Conservation (phyloP, 495 filamentous ascomycete species). For the Bombardia bombarda region DNA sequence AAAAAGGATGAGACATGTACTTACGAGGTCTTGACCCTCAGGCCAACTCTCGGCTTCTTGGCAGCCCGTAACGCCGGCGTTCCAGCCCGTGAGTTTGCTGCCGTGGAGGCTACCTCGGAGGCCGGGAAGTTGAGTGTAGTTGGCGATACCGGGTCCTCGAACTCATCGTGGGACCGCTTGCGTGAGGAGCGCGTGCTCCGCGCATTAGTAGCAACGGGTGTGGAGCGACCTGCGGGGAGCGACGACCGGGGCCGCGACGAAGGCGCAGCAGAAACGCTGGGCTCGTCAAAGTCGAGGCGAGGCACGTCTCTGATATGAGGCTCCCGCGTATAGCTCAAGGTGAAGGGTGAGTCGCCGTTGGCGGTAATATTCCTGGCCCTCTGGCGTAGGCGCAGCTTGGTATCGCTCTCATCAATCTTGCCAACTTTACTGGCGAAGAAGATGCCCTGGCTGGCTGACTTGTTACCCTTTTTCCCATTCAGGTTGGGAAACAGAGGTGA, state of each 20-base stretch:
- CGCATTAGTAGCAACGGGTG: slow-evolving; percentile 16
- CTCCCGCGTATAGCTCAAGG: slow-evolving; percentile 10
- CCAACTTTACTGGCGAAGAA: slow-evolving; percentile 23
- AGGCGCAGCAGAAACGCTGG: neutral
- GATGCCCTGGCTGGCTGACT: slow-evolving; percentile 10
- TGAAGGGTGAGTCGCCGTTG: slow-evolving; percentile 1
- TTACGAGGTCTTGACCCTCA: slow-evolving; percentile 65
- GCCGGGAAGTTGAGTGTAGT: slow-evolving; percentile 32
- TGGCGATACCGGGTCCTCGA: slow-evolving; percentile 38
- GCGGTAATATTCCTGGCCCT: slow-evolving; percentile 16
- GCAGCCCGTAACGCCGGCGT: slow-evolving; percentile 46
- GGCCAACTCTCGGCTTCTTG: slow-evolving; percentile 48
- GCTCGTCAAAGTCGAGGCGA: slow-evolving; percentile 1
- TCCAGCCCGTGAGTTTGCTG: slow-evolving; percentile 44
- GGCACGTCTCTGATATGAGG: slow-evolving; percentile 2
- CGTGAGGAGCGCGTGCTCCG: slow-evolving; percentile 31
- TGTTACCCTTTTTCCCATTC: slow-evolving; percentile 17
- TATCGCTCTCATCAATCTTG: slow-evolving; percentile 20
- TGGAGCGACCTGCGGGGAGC: slow-evolving; percentile 10
- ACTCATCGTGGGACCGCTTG: slow-evolving; percentile 38
- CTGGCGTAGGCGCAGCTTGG: slow-evolving; percentile 17
- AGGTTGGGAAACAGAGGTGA: slow-evolving; percentile 18
- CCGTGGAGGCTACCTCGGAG: slow-evolving; percentile 32
- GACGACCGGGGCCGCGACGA: slow-evolving; percentile 9
- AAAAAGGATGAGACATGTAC: slow-evolving; percentile 22